Base-by-base conservation (phyloP, 345 rosid genomes). In the Melaleuca quinquenervia region DNA sequence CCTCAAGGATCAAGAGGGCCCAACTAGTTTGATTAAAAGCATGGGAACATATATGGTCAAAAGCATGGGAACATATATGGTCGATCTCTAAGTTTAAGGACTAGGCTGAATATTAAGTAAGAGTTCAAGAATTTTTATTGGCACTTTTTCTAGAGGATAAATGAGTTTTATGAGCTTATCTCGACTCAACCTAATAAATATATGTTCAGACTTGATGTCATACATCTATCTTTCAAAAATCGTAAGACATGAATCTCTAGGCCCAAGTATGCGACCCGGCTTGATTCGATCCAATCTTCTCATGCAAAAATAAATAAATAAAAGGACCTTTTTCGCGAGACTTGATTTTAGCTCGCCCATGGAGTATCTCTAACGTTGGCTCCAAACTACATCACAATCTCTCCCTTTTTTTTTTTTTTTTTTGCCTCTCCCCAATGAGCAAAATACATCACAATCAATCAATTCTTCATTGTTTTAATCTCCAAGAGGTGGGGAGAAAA, bases 201-300 rank as follows among this genome's bases (percentile, higher is more conserved):
- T 13, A 1, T 2, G 9, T 8, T 12, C 8, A n/a, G 4, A 58
- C 8, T 13, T 6, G 12, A 58, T 58, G 18, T 0, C 0, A n/a
- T 58, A 1, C 8, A 12, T 58, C 26, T 6, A 26, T 0, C 64
- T 11, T 11, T n/a, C 0, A 0, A 58, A n/a, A 0, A 58, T 58
- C 70, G 1, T 13, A 13, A 13, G 52, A 51, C 18, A 14, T 16
- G 18, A 51, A 51, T n/a, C 18, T 41, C 36, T 1, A 52, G 15
- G 2, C 36, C 18, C 70, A n/a, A 58, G n/a, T 3, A 2, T 32
- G 13, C 1, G 0, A 2, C 70, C 26, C 1, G 8, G 32, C 70
- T 8, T 6, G 6, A 12, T 56, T 56, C 15, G 64, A 56, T 11
- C 64, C 29, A 15, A 41, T 41, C 41, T 2, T 41, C 41, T 41